Conservation (phyloP, 2,329 filamentous ascomycete species). For the Exophiala spinifera region DNA sequence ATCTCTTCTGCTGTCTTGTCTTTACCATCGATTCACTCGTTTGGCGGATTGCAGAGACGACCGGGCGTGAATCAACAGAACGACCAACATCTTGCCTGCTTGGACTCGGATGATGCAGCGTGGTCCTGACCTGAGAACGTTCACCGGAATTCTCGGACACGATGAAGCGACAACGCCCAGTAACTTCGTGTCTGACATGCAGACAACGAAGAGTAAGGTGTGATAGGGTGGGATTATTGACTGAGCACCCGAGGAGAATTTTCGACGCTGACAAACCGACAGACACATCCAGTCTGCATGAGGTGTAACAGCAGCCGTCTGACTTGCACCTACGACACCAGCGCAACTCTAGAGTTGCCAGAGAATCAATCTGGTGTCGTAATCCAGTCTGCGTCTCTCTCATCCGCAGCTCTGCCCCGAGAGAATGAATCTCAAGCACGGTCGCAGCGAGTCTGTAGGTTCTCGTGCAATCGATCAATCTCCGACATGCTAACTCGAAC, state of each 20-base stretch:
- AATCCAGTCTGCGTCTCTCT: background rate
- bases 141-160: too few relatives aligned
- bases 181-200: constrained; percentile 14
- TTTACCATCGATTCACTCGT: too few relatives aligned
- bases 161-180: constrained; percentile 17
- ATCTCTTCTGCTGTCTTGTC: too few relatives aligned
- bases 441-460: too few relatives aligned
- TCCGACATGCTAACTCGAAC: too few relatives aligned
- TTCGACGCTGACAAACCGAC: background rate
- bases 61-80: too few relatives aligned
- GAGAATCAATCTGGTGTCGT: too few relatives aligned
- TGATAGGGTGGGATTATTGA: constrained; percentile 9
- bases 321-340: constrained; percentile 10
- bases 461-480: too few relatives aligned
- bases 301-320: constrained; percentile 5
- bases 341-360: background rate
- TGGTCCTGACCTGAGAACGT: too few relatives aligned
- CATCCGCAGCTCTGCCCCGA: background rate
- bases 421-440: background rate
- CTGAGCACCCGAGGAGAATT: background rate
- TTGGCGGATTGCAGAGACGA: too few relatives aligned
- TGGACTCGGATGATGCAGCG: too few relatives aligned
- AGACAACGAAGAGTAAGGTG: constrained; percentile 15
- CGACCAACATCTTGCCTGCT: too few relatives aligned
- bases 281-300: constrained; percentile 12